Evolutionary conservation across 495 filamentous ascomycete genomes (phyloP).

Genomic region (Hypoxylon rickii): DNA sequence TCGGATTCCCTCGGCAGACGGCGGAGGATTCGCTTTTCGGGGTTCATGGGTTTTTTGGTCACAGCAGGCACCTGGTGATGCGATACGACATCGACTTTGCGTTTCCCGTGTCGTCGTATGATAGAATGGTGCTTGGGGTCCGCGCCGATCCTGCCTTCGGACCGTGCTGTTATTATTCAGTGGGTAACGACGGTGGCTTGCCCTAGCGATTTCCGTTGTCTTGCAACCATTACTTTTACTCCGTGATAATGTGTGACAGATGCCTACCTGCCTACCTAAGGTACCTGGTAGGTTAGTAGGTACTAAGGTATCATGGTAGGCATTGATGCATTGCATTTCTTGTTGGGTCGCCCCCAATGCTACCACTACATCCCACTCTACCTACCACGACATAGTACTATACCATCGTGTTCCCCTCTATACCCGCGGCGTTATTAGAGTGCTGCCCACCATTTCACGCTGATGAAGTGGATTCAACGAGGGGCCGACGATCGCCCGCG

Average conservation of each 20-base stretch:
- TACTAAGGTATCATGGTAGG: no score
- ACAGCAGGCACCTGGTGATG: constrained; percentile 8
- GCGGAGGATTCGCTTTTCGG: constrained; percentile 27
- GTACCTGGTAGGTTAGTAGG: no score
- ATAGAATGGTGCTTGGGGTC: constrained; percentile 25
- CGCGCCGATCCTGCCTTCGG: constrained; percentile 28
- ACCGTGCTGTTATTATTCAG: constrained; percentile 17
- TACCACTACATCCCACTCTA: background rate
- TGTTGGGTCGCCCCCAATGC: constrained; percentile 28
- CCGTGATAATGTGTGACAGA: constrained; percentile 26
- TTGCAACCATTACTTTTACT: constrained; percentile 7
- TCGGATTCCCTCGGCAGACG: constrained; percentile 32
- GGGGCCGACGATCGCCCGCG: constrained; percentile 17
- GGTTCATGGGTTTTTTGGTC: constrained; percentile 4
- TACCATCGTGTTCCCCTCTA: constrained; percentile 15
- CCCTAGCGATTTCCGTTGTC: constrained; percentile 15
- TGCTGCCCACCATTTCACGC: constrained; percentile 30
- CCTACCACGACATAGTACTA: no score
- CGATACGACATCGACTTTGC: constrained; percentile 27
- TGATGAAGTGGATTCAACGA: constrained; percentile 18
- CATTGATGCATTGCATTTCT: constrained; percentile 18
- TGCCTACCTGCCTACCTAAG: no score
- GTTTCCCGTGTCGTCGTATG: constrained; percentile 21
- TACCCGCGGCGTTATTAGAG: constrained; percentile 31
- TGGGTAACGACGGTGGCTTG: constrained; percentile 26